phyloP scores from a whole-genome alignment of 768 basidiomycete genomes.

The Suillus subluteus region DNA sequence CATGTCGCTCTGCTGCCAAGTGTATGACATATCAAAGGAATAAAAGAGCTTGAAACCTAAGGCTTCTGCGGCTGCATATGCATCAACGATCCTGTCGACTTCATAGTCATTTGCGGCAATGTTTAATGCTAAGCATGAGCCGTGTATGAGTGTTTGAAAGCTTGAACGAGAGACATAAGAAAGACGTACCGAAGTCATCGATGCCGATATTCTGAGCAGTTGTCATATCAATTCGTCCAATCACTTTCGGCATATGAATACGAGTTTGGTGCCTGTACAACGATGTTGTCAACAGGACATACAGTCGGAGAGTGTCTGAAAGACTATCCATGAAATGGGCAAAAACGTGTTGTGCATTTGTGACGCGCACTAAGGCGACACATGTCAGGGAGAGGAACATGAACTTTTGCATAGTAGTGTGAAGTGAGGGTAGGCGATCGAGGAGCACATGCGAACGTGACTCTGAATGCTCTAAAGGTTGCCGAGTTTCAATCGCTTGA shows the following conservation, averaged over 20 bases:
- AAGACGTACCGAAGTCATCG: constrained; percentile 26
- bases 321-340: constrained; percentile 17
- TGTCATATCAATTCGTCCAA: constrained; percentile 25
- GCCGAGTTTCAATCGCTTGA: too few relatives aligned
- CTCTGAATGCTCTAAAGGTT: too few relatives aligned
- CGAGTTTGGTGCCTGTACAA: constrained; percentile 26
- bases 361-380: background rate
- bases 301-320: background rate
- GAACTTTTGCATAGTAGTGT: background rate
- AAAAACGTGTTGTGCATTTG: constrained; percentile 15
- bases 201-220: constrained; percentile 19
- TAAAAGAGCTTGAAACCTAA: constrained; percentile 41
- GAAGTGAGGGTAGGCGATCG: too few relatives aligned
- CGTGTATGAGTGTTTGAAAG: background rate
- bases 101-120: constrained; percentile 30
- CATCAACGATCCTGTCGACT: constrained; percentile 31
- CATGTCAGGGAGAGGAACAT: background rate
- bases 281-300: background rate
- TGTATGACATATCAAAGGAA: constrained; percentile 28
- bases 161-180: background rate
- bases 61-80: constrained; percentile 37
- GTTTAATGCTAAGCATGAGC: constrained; percentile 27
- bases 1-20: constrained; percentile 36
- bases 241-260: constrained; percentile 22
- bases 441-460: too few relatives aligned